A percentile compares a stretch with the other conserved stretches of the same genome.
Evolutionary conservation across 2,329 filamentous ascomycete species (phyloP).

Genomic region (Fonsecaea pugnacius): DNA sequence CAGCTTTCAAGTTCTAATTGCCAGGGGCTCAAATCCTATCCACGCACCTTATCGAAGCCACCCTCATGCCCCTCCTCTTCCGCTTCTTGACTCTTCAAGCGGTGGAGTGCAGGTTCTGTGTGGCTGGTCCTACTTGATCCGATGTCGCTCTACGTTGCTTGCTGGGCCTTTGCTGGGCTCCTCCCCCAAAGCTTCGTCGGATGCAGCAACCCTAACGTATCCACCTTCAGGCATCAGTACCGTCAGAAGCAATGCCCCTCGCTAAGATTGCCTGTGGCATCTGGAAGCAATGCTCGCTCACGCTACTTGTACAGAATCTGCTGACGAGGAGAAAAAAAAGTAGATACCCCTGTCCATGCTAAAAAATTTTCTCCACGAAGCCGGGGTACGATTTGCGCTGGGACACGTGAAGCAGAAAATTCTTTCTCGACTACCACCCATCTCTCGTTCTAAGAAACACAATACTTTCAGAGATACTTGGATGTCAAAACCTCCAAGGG

Average conservation of each 20-base stretch:
- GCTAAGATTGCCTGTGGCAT: background rate
- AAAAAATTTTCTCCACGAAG: background rate
- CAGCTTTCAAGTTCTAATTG: background rate
- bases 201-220: background rate
- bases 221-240: background rate
- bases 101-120: background rate
- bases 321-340: background rate
- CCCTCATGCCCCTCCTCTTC: background rate
- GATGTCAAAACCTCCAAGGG: background rate
- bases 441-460: background rate
- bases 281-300: background rate
- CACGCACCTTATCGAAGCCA: background rate
- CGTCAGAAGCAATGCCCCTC: constrained; percentile 18
- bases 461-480: background rate
- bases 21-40: background rate
- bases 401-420: constrained; percentile 17
- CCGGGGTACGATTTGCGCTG: background rate
- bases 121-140: constrained; percentile 17
- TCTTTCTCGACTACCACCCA: background rate
- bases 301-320: background rate
- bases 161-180: background rate
- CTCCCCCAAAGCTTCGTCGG: background rate
- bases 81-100: background rate
- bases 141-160: constrained; percentile 26
- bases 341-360: background rate